These are phyloP conservation scores for Pyrus pyrifolia DNA, from an alignment of 306 rosid genomes.

Conservation along the genomic window DNA sequence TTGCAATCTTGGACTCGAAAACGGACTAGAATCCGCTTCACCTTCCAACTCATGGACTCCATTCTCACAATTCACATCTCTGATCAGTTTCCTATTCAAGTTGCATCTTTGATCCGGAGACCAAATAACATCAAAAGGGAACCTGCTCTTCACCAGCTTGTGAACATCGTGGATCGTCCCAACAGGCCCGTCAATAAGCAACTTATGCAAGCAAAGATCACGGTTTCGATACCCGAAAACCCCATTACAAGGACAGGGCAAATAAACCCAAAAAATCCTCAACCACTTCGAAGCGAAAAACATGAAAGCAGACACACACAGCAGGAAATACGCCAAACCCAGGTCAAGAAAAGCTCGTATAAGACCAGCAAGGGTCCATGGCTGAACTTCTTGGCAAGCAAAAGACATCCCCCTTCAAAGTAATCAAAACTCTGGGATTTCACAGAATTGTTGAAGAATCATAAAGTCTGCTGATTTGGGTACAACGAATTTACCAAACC, in stretches of 20 bases:
- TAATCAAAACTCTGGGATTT: constrained; percentile 23
- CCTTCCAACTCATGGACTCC: constrained; percentile 40
- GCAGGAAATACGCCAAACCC: constrained; percentile 55
- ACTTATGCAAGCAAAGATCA: constrained; percentile 44
- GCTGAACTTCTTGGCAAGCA: constrained; percentile 32
- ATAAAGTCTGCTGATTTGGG: background rate
- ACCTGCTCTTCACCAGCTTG: constrained; percentile 37
- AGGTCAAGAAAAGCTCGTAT: constrained; percentile 64
- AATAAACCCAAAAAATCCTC: constrained; percentile 31
- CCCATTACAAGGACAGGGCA: constrained; percentile 85
- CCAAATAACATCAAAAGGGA: constrained; percentile 60
- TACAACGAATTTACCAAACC: background rate
- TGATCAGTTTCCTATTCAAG: constrained; percentile 21
- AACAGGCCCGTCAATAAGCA: constrained; percentile 55
- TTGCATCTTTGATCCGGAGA: constrained; percentile 21
- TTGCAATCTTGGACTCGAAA: constrained; percentile 29
- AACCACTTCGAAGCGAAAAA: constrained; percentile 46
- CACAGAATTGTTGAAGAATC: constrained; percentile 3
- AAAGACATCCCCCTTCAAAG: constrained; percentile 41
- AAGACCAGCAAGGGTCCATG: constrained; percentile 70
- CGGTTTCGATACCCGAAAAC: constrained; percentile 48
- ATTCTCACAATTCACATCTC: constrained; percentile 20
- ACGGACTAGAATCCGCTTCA: constrained; percentile 44
- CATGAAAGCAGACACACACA: constrained; percentile 48
- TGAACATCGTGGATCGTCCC: constrained; percentile 40